Base-by-base conservation (phyloP, 495 filamentous ascomycete genomes). In the Neurospora sp. region DNA sequence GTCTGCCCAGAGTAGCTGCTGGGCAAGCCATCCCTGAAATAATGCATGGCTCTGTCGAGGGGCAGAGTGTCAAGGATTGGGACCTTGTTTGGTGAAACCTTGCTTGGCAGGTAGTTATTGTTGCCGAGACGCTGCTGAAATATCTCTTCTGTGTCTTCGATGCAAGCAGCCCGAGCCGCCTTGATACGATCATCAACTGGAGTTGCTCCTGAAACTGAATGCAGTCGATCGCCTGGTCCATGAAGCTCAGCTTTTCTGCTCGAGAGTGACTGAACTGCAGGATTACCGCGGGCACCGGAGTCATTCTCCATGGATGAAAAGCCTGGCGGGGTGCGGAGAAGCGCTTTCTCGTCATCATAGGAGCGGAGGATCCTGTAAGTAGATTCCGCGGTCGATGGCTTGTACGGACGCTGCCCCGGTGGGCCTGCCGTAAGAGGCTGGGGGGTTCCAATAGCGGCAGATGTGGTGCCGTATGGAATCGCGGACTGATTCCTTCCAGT, bases 371-470 rank as follows among this genome's bases (percentile, higher is more conserved):
- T 20, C 45, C 71, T 77, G 40, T 73, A 59, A 10, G 76, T 61
- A 12, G 68, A 41, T 4, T 84, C 78, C n/a, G 82, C 76, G 0
- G 75, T 69, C 18, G 77, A 75, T 3, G 82, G 75, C 38, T 75
- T 77, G 69, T 79, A 79, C 20, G 82, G 80, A 42, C 85, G 83
- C 38, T 82, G 79, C 22, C 85, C 85, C 1, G 85, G 85, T 9
- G 85, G 85, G 8, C 85, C 85, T 10, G 85, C 85, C 8, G 80
- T 85, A 48, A 86, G 74, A 6, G 85, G 84, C 31, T 78, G 80
- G 12, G 84, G 84, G 35, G 82, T 80, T 14, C 84, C 84, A 18
- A 78, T 69, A 39, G 74, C 72, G 70, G 77, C 72, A 1, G 83
- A 59, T 35, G 73, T 72, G 42, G 70, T 20, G 70, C 20, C 39